phyloP scores from a whole-genome alignment of 805 yeast genomes.

The Saturnispora diversa region DNA sequence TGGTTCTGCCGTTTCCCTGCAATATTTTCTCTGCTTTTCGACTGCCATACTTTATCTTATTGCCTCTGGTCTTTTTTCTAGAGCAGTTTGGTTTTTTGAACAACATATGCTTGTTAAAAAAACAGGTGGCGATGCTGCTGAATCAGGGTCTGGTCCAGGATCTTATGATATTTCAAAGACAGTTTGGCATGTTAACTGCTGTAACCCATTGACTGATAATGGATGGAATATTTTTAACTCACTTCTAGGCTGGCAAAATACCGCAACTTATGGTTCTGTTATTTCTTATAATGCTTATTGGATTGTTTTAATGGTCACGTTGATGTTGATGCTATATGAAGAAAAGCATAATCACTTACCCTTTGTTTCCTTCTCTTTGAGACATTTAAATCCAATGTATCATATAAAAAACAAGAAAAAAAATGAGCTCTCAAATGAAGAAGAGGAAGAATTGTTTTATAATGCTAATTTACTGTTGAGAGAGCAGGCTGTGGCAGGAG shows the following conservation, averaged over 20 bases:
- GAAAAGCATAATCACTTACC: slow-evolving; percentile 82
- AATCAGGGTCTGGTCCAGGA: slow-evolving; percentile 90
- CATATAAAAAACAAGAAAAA: slow-evolving; percentile 62
- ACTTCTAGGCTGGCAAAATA: slow-evolving; percentile 92
- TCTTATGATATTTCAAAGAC: slow-evolving; percentile 71
- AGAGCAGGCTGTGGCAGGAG: too few relatives aligned
- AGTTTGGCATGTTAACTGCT: slow-evolving; percentile 97
- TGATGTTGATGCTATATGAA: slow-evolving; percentile 64
- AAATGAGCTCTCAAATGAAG: slow-evolving; percentile 43
- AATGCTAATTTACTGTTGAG: too few relatives aligned
- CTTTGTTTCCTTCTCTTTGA: slow-evolving; percentile 40
- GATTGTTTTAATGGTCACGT: slow-evolving; percentile 51
- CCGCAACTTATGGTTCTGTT: slow-evolving; percentile 91
- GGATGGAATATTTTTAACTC: slow-evolving; percentile 99
- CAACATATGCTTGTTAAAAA: slow-evolving; percentile 49
- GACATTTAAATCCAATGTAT: slow-evolving; percentile 63
- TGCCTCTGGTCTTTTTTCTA: slow-evolving; percentile 86
- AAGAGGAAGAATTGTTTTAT: slow-evolving; percentile 45
- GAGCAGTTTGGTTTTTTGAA: slow-evolving; percentile 89
- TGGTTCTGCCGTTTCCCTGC: slow-evolving; percentile 78
- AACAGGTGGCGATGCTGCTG: slow-evolving; percentile 95
- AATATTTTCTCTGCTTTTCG: slow-evolving; percentile 76
- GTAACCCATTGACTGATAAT: slow-evolving; percentile 83
- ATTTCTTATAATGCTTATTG: slow-evolving; percentile 85
- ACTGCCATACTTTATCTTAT: slow-evolving; percentile 85